Base-by-base conservation (phyloP, 495 filamentous ascomycete species). In the Talaromyces liani region DNA sequence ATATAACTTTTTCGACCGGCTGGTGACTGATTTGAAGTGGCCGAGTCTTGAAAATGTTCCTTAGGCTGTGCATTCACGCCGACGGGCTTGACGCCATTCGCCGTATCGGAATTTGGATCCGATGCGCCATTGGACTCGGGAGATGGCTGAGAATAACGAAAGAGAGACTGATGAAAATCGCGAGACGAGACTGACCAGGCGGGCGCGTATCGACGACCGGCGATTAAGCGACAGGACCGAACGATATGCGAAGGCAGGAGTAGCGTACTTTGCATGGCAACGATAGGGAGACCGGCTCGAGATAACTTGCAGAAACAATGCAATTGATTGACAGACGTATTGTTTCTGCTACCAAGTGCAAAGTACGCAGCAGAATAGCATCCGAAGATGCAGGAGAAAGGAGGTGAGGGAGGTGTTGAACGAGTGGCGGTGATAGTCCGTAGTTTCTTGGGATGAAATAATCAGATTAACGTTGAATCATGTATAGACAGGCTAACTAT, bases 211-310 rank as follows among this genome's bases (percentile, higher is more conserved):
- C 76, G 76, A 61, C 78, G 76, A 65, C 69, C 76, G 58, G 76
- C 75, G 63, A 79, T 68, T 54, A 80, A 72, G 62, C 77, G 76
- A 69, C 78, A 78, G 58, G 78, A 77, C 66, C 73, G 76, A 51
- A 62, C 60, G 60, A 53, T 33, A 53, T 54, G 60, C 6, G 60
- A 51, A 7, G 22, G 60, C 2, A 62, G 60, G 60, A 49, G 60
- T 20, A 51, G 45, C 22, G 60, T 34, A 49, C 47, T 53, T 62
- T 62, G 60, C 60, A 62, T 62, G 60, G 60, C 60, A 51, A 53
- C 60, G 60, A 25, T 31, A 6, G 39, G 2, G 34, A 60, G 58
- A 22, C 22, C 58, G 24, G 47, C 24, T 60, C 47, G 25, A 29
- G n/a, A n/a, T 3, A 34, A 18, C 54, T 62, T 14, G 41, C 47